Percentiles rank a stretch among this genome's conserved stretches.
phyloP scores from a whole-genome alignment of 1,139 yeast species.

The Suzukiozyma palmioleophila region DNA sequence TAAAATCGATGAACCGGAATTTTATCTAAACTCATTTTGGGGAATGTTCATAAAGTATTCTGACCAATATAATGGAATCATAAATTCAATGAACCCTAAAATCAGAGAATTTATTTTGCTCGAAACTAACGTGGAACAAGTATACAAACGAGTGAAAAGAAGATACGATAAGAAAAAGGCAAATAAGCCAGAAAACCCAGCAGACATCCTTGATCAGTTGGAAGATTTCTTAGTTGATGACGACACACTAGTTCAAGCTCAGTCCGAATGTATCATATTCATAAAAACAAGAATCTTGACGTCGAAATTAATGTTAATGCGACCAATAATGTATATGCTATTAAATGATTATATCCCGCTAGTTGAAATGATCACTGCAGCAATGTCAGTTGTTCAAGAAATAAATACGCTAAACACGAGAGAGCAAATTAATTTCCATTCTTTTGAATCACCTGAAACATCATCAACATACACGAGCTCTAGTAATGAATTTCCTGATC shows the following conservation, averaged over 20 bases:
- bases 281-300: conserved; percentile 35
- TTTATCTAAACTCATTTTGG: conserved; percentile 25
- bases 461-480: background rate
- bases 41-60: conserved; percentile 28
- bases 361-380: conserved; percentile 23
- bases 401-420: background rate
- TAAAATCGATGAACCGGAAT: conserved; percentile 18
- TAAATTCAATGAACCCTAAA: conserved; percentile 32
- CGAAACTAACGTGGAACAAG: conserved; percentile 31
- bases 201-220: conserved; percentile 19
- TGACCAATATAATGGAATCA: conserved; percentile 39
- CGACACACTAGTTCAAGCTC: conserved; percentile 30
- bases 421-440: conserved; percentile 4
- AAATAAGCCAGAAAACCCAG: conserved; percentile 5
- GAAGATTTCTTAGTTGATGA: conserved; percentile 36
- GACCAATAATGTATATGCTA: conserved; percentile 34
- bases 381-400: conserved; percentile 15
- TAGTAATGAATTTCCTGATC: conserved; percentile 2
- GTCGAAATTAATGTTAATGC: conserved; percentile 30
- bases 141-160: conserved; percentile 26
- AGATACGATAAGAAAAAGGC: conserved; percentile 16
- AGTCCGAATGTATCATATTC: conserved; percentile 37
- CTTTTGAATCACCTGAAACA: conserved; percentile 9
- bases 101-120: conserved; percentile 32
- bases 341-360: conserved; percentile 28